These are phyloP conservation scores for Amauroascus verrucosus DNA, from an alignment of 2,329 filamentous ascomycete species.

Conservation along the genomic window DNA sequence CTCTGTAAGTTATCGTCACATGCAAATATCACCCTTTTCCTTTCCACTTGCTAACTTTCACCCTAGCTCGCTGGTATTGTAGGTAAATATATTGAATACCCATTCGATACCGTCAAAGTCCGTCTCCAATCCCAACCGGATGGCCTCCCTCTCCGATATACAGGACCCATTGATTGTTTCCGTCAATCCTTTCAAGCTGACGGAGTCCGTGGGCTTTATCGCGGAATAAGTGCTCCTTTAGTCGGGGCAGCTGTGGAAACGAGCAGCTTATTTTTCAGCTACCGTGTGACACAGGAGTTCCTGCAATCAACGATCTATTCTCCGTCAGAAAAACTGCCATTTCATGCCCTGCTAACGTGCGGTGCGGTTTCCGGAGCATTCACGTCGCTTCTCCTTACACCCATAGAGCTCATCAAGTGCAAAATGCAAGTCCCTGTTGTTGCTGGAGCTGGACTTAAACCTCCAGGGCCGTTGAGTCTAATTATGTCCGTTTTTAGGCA, in stretches of 20 bases:
- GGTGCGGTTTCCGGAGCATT: constrained; percentile 81
- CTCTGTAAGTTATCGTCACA: constrained; percentile 49
- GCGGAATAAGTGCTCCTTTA: constrained; percentile 84
- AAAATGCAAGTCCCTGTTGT: constrained; percentile 74
- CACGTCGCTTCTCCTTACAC: constrained; percentile 82
- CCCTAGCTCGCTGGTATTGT: constrained; percentile 68
- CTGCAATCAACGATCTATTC: constrained; percentile 56
- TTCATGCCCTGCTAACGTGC: constrained; percentile 65
- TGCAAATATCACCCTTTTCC: constrained; percentile 1
- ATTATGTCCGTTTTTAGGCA: constrained; percentile 71
- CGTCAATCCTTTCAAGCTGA: constrained; percentile 69
- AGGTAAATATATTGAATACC: constrained; percentile 95
- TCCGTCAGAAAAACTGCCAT: constrained; percentile 49
- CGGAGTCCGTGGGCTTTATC: constrained; percentile 73
- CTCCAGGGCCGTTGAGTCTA: constrained; percentile 57
- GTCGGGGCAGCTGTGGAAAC: constrained; percentile 86
- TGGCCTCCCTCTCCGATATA: constrained; percentile 68
- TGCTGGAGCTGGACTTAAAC: constrained; percentile 32
- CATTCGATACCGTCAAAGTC: constrained; percentile 97
- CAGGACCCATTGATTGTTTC: constrained; percentile 86
- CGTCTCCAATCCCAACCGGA: constrained; percentile 92
- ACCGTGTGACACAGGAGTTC: constrained; percentile 53
- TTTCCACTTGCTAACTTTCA: constrained; percentile 4
- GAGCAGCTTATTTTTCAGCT: constrained; percentile 86
- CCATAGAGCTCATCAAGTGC: constrained; percentile 95